Evolutionary conservation across 108 stramenopile species (phyloP).

Genomic region (Craspedostauros australis): DNA sequence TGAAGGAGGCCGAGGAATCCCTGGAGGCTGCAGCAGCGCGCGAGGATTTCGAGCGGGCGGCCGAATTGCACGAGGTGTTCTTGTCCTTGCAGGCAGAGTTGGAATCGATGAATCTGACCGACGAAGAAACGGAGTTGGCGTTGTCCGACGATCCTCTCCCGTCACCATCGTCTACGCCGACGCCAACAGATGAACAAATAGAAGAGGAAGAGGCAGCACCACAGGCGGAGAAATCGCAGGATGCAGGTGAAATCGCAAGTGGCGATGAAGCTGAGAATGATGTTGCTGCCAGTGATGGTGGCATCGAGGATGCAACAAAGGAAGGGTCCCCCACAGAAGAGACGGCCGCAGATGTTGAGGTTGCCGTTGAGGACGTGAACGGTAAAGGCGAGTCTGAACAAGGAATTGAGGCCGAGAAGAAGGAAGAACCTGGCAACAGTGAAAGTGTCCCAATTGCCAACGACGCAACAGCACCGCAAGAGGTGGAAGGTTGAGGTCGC

Average conservation of each 20-base stretch:
- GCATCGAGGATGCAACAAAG: too few species aligned
- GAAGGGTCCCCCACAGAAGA: too few species aligned
- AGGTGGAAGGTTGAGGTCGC: too few species aligned
- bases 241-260: conserved; percentile 12
- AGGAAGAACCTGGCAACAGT: conserved; percentile 1
- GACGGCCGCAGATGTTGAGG: not conserved
- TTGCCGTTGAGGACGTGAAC: not conserved
- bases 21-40: conserved; percentile 36
- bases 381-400: not conserved
- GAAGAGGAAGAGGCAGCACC: conserved; percentile 3
- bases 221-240: conserved; percentile 24
- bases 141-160: conserved; percentile 17
- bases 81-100: conserved; percentile 27
- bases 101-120: conserved; percentile 31
- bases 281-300: not conserved
- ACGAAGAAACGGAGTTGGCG: conserved; percentile 42
- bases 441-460: too few species aligned
- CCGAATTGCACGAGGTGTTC: conserved; percentile 37
- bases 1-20: conserved; percentile 24
- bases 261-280: not conserved
- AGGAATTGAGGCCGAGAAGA: not conserved
- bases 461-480: too few species aligned
- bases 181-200: not conserved
- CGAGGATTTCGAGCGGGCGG: conserved; percentile 54
- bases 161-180: not conserved